Percentiles rank a stretch among this genome's conserved stretches.
Conservation (phyloP, 352 stramenopile species). For the Globisporangium viniferum region DNA sequence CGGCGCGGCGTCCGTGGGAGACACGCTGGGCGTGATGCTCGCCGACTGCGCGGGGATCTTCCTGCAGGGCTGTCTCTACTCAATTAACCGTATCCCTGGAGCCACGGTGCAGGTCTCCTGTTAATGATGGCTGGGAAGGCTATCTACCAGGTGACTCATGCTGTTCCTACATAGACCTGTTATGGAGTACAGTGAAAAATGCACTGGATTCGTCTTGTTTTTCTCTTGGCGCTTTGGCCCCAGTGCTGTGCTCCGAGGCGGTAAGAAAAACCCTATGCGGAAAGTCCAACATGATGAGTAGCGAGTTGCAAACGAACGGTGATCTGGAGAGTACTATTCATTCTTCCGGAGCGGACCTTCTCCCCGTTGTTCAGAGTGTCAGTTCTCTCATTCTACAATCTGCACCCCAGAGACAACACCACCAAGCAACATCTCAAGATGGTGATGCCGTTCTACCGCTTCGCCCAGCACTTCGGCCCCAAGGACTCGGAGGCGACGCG, state of each 20-base stretch:
- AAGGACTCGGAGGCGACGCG: background rate
- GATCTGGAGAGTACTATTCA: background rate
- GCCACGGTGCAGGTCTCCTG: slow-evolving; percentile 57
- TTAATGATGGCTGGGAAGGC: slow-evolving; percentile 16
- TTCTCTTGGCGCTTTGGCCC: too few species aligned
- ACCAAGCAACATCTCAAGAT: background rate
- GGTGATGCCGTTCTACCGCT: slow-evolving; percentile 7
- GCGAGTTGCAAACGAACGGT: background rate
- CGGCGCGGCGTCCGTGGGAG: slow-evolving; percentile 82
- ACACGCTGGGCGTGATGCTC: slow-evolving; percentile 88
- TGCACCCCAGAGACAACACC: background rate
- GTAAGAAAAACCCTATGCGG: background rate
- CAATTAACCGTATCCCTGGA: slow-evolving; percentile 65
- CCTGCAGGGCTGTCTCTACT: slow-evolving; percentile 92
- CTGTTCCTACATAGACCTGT: too few species aligned
- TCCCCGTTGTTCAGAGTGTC: background rate
- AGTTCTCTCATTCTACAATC: background rate
- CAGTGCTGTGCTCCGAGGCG: too few species aligned
- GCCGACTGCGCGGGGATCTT: slow-evolving; percentile 87
- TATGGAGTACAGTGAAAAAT: too few species aligned
- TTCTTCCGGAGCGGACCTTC: background rate
- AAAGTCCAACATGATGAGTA: background rate
- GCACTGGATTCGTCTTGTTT: too few species aligned
- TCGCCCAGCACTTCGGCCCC: slow-evolving; percentile 1
- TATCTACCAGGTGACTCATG: too few species aligned